Conservation (phyloP, 345 rosid species). For the Populus alba region DNA sequence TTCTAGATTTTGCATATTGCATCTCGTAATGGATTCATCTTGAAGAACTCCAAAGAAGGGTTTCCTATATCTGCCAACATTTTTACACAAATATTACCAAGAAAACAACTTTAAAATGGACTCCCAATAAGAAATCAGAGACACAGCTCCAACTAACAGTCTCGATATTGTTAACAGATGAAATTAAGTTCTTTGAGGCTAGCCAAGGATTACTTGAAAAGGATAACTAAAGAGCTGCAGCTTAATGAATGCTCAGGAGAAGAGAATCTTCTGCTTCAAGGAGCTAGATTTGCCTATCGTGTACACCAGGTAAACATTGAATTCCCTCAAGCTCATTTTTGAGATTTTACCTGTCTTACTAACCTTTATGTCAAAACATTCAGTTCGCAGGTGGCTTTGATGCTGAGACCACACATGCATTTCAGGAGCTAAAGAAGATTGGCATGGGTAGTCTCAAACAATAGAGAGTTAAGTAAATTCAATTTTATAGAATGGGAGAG, state of each 20-base stretch:
- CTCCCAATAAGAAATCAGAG: not conserved
- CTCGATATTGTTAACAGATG: slow-evolving; percentile 44
- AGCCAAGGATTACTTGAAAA: slow-evolving; percentile 66
- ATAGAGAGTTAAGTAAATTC: not conserved
- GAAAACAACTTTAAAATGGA: not conserved
- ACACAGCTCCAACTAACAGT: not conserved
- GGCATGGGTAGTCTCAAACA: slow-evolving; percentile 15
- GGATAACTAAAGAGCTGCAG: slow-evolving; percentile 51
- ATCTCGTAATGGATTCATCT: not conserved
- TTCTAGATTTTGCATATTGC: not conserved
- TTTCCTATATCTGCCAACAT: not conserved
- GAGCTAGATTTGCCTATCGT: slow-evolving; percentile 74
- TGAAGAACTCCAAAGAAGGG: not conserved
- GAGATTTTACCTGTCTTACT: not conserved
- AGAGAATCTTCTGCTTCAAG: slow-evolving; percentile 60
- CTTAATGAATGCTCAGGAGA: slow-evolving; percentile 32
- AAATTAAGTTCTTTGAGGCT: slow-evolving; percentile 65
- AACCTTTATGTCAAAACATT: slow-evolving; percentile 9
- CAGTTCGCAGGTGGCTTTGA: slow-evolving; percentile 98
- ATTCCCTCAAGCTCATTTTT: not conserved
- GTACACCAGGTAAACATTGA: slow-evolving; percentile 66
- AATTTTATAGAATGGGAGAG: not conserved
- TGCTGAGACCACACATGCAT: slow-evolving; percentile 48
- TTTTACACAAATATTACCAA: not conserved
- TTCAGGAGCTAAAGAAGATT: slow-evolving; percentile 65